A percentile compares a stretch with the other conserved stretches of the same genome.
These are phyloP conservation scores for Kluyveromyces sp. DNA, from an alignment of 1,139 yeast genomes.

Conservation along the genomic window DNA sequence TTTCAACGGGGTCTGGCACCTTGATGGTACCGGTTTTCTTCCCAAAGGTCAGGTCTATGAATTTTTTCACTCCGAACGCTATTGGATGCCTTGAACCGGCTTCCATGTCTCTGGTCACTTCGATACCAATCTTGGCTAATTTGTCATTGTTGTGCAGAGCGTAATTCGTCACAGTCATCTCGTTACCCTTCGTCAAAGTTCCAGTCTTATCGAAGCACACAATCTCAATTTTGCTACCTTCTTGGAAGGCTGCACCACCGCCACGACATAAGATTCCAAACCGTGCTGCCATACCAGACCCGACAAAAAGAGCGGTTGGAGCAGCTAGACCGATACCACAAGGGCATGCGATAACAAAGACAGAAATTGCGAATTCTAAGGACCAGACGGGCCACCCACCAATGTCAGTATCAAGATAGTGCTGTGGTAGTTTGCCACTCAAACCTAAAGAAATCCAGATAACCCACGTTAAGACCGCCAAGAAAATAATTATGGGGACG, in stretches of 20 bases:
- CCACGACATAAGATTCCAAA: constrained; percentile 74
- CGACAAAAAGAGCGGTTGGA: constrained; percentile 87
- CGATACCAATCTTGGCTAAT: constrained; percentile 36
- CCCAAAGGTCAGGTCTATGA: constrained; percentile 28
- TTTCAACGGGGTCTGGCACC: constrained; percentile 44
- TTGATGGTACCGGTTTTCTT: constrained; percentile 34
- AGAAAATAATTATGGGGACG: constrained; percentile 58
- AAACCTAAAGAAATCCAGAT: constrained; percentile 59
- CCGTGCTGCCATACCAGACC: constrained; percentile 79
- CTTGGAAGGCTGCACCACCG: constrained; percentile 79
- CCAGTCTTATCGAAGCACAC: constrained; percentile 80
- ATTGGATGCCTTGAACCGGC: constrained; percentile 64
- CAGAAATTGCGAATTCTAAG: constrained; percentile 67
- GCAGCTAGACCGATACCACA: constrained; percentile 73
- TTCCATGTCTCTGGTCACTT: constrained; percentile 55
- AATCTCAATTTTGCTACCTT: constrained; percentile 55
- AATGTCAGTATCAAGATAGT: constrained; percentile 53
- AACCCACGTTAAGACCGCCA: constrained; percentile 60
- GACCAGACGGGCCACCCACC: constrained; percentile 82
- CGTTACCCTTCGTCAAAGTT: constrained; percentile 60
- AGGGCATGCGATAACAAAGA: constrained; percentile 86
- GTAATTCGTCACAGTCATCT: constrained; percentile 49
- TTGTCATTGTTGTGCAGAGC: constrained; percentile 24
- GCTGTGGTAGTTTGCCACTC: constrained; percentile 46
- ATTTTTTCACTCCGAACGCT: constrained; percentile 49